phyloP scores from a whole-genome alignment of 306 rosid species.

The Lablab purpureus region DNA sequence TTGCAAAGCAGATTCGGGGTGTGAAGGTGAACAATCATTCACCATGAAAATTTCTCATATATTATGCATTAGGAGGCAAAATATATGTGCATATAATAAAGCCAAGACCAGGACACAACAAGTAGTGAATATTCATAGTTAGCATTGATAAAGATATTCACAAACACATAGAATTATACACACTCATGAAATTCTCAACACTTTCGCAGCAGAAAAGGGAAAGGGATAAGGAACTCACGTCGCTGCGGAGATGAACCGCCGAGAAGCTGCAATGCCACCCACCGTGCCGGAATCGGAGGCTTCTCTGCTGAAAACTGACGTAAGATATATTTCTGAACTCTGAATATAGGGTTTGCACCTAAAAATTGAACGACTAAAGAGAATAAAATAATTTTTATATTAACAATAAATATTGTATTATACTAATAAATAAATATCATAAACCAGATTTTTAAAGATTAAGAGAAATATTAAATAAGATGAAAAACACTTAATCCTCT shows the following conservation, averaged over 20 bases:
- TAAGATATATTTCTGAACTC: background rate
- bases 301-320: background rate
- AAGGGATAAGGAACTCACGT: background rate
- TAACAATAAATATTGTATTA: background rate
- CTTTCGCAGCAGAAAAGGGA: background rate
- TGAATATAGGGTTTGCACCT: background rate
- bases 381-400: background rate
- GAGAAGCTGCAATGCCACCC: background rate
- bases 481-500: too few species aligned
- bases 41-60: conserved; percentile 86
- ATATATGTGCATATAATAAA: background rate
- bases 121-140: background rate
- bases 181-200: background rate
- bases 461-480: background rate
- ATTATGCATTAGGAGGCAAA: conserved; percentile 65
- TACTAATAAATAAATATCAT: background rate
- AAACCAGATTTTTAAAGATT: background rate
- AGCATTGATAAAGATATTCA: background rate
- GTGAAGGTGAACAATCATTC: conserved; percentile 82
- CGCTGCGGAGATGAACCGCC: background rate
- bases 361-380: background rate
- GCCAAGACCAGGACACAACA: background rate
- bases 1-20: conserved; percentile 69
- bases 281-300: background rate
- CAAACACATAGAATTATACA: background rate